Evolutionary conservation across 148 eudicot genomes (phyloP), one percentile per base, ranked within the genome.

Genomic region (Mesembryanthemum crystallinum): DNA sequence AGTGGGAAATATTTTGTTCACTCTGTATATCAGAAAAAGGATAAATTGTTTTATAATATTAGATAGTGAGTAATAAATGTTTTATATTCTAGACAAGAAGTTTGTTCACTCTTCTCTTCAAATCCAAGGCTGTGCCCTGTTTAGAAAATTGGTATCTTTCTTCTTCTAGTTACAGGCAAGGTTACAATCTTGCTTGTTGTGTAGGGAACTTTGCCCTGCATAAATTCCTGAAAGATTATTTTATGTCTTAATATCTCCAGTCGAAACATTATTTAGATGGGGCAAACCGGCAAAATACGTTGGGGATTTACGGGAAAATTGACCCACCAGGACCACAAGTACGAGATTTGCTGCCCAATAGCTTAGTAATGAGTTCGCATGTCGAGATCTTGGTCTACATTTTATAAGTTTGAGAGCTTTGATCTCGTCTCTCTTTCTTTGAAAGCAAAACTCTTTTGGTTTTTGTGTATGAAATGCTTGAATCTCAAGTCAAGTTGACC

Each of bases 161-260:
- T 76, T 76, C 51, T 72, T 72, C 69, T 72, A 60, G 72, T 43
- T 60, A 67, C 63, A 76, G 77, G 68, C 83, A 73, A 81, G 73
- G 58, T 54, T 42, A 70, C 74, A 76, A 33, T 64, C 74, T 59
- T 72, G 76, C 63, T 72, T 81, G 39, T 73, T 76, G 55, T 81
- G 80, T 81, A 66, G 80, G 80, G 69, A 72, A 49, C 59, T 72
- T 72, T 67, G 49, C 77, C 83, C 80, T 72, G 72, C 80, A 81
- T 61, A n/a, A 62, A 58, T 45, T 51, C 59, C 24, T 57, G 62
- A 60, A 29, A 25, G 64, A 35, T 52, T 69, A 61, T 37, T 74
- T 30, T 79, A 74, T 49, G 64, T 21, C 51, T 24, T 52, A 10
- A 43, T 43, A 27, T 23, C 17, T 15, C 23, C 20, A 23, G 69